phyloP scores from a whole-genome alignment of 2,329 filamentous ascomycete genomes.

The Aspergillus texensis region DNA sequence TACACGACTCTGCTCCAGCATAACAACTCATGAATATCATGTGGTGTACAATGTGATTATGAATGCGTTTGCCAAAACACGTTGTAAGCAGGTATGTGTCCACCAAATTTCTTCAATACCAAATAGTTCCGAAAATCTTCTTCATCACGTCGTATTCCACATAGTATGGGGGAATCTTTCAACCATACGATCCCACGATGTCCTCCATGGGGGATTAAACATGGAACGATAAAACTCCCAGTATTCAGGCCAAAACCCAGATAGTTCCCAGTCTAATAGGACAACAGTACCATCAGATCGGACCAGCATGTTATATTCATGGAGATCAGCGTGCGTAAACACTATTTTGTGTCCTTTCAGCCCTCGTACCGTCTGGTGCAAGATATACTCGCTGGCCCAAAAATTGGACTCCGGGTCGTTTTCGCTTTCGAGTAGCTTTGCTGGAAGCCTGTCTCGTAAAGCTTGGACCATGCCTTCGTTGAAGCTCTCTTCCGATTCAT shows the following conservation, averaged over 20 bases:
- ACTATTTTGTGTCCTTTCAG: neutral
- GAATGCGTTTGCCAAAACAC: neutral
- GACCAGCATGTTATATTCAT: neutral
- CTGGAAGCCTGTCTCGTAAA: neutral
- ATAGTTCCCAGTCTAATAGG: neutral
- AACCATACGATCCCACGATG: neutral
- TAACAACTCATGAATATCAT: neutral
- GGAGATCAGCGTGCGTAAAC: neutral
- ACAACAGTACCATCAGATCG: neutral
- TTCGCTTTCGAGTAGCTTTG: neutral
- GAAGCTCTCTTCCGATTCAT: neutral
- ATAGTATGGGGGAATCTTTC: neutral
- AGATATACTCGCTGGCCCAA: neutral
- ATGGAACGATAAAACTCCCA: neutral
- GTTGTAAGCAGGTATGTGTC: neutral
- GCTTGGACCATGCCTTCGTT: neutral
- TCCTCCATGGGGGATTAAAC: neutral
- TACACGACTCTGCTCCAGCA: neutral
- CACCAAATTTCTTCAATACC: neutral
- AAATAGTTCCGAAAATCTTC: neutral
- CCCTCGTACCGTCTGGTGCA: neutral
- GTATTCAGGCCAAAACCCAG: neutral
- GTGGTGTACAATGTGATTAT: neutral
- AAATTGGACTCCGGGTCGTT: neutral
- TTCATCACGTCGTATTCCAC: neutral